Percentiles rank a stretch among this genome's conserved stretches.
Conservation (phyloP, 1,284 basidiomycete species). For the Kwoniella shivajii region DNA sequence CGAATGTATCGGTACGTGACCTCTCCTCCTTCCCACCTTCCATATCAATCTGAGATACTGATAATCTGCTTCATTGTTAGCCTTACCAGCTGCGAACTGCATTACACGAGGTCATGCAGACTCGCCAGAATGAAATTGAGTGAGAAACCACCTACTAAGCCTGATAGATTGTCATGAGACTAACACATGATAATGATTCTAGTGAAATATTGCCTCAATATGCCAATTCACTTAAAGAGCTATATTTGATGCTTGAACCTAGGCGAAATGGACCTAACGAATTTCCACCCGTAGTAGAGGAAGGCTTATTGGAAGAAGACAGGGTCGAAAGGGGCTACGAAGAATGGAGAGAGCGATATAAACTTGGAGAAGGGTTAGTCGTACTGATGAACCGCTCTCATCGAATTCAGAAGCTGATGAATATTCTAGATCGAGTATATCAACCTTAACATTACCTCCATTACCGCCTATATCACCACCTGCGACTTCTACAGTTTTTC, state of each 20-base stretch:
- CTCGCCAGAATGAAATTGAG: slow-evolving; percentile 28
- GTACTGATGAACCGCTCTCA: neutral
- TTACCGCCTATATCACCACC: slow-evolving; percentile 42
- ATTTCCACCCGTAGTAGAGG: slow-evolving; percentile 30
- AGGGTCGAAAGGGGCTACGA: slow-evolving; percentile 28
- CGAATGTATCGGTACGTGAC: slow-evolving; percentile 28
- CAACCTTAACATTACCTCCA: slow-evolving; percentile 28
- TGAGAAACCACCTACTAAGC: slow-evolving; percentile 6
- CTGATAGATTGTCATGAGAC: neutral
- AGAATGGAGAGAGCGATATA: slow-evolving; percentile 37
- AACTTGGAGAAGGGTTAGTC: slow-evolving; percentile 35
- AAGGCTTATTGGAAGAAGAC: slow-evolving; percentile 18
- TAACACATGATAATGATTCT: neutral
- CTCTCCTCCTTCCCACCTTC: neutral
- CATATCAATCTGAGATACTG: neutral
- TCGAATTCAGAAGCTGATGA: neutral
- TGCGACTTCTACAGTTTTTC: slow-evolving; percentile 34
- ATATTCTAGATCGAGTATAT: slow-evolving; percentile 28
- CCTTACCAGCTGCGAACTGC: slow-evolving; percentile 30
- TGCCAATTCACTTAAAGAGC: slow-evolving; percentile 31
- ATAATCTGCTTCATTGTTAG: slow-evolving; percentile 9
- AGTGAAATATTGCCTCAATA: slow-evolving; percentile 36
- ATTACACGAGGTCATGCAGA: slow-evolving; percentile 32
- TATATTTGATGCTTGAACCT: slow-evolving; percentile 38
- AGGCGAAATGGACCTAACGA: slow-evolving; percentile 18